Percentiles rank a stretch among this genome's conserved stretches.
Conservation (phyloP, 495 filamentous ascomycete genomes). For the Aspergillus heteromorphus region DNA sequence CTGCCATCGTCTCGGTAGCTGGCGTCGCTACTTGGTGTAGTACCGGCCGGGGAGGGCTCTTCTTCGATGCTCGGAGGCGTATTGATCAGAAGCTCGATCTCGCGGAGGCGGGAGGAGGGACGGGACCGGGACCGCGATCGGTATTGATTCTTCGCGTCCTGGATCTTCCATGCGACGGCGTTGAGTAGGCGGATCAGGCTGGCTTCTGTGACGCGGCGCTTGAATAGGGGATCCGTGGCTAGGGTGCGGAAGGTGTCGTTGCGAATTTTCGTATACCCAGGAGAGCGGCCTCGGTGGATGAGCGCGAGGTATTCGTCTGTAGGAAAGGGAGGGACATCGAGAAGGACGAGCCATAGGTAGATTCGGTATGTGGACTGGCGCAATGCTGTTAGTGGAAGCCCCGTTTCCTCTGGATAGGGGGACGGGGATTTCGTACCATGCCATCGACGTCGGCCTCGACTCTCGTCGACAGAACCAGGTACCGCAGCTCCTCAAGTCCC, state of each 20-base stretch:
- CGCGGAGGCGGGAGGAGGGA: constrained; percentile 32
- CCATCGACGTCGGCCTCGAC: constrained; percentile 81
- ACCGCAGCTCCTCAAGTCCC: constrained; percentile 67
- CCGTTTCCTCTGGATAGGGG: too few relatives aligned
- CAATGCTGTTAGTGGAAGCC: constrained; percentile 8
- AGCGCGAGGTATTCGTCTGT: constrained; percentile 86
- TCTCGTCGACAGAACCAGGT: constrained; percentile 70
- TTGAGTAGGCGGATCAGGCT: constrained; percentile 95
- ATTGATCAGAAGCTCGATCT: constrained; percentile 37
- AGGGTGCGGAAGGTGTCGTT: constrained; percentile 97
- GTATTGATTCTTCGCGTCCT: constrained; percentile 60
- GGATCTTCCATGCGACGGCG: constrained; percentile 87
- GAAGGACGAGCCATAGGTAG: constrained; percentile 91
- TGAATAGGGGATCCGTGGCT: constrained; percentile 92
- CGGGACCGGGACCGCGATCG: constrained; percentile 27
- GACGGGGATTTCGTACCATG: constrained; percentile 57
- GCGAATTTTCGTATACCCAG: constrained; percentile 92
- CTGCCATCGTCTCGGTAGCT: constrained; percentile 1
- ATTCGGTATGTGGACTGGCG: constrained; percentile 82
- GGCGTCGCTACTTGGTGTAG: constrained; percentile 37
- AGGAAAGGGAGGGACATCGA: constrained; percentile 73
- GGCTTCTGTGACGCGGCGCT: constrained; percentile 89
- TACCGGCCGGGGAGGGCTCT: constrained; percentile 18
- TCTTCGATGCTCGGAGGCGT: constrained; percentile 44
- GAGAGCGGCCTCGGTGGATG: constrained; percentile 87